phyloP scores from a whole-genome alignment of 805 yeast species.

The Candida easanensis region DNA sequence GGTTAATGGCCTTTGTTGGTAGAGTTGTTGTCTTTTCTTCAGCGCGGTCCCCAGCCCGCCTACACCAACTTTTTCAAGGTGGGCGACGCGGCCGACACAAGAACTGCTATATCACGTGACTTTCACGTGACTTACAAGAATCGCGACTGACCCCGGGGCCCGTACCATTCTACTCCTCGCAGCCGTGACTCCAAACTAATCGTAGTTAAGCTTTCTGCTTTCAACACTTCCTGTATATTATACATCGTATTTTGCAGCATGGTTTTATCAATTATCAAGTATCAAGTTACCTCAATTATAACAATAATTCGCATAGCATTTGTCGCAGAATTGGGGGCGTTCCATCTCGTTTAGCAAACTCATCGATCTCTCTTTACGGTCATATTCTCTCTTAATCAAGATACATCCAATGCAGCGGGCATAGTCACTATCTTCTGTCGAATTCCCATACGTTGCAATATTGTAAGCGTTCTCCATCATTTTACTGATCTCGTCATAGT shows the following conservation, averaged over 20 bases:
- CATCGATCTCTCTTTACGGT: slow-evolving; percentile 30
- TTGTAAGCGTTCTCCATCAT: slow-evolving; percentile 53
- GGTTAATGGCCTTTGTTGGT: background rate
- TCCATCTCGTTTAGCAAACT: slow-evolving; percentile 21
- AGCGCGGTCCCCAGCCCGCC: background rate
- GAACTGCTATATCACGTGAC: slow-evolving; percentile 15
- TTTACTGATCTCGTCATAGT: slow-evolving; percentile 36
- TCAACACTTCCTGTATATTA: too few species aligned
- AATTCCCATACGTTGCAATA: slow-evolving; percentile 45
- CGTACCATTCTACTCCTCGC: too few species aligned
- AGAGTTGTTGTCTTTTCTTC: background rate
- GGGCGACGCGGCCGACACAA: background rate
- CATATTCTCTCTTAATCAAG: slow-evolving; percentile 49
- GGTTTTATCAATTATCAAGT: too few species aligned
- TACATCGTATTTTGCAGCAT: too few species aligned
- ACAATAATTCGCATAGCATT: slow-evolving; percentile 40
- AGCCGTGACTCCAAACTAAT: too few species aligned
- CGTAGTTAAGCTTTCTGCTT: too few species aligned
- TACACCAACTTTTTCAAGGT: background rate
- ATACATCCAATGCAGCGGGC: slow-evolving; percentile 57
- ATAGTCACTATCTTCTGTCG: slow-evolving; percentile 34
- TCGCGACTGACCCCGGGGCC: too few species aligned
- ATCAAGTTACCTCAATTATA: slow-evolving; percentile 27
- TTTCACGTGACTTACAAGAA: slow-evolving; percentile 16
- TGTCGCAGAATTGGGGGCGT: slow-evolving; percentile 33